A percentile compares a stretch with the other conserved stretches of the same genome.
These are phyloP conservation scores for Epichloe uncinata DNA, from an alignment of 2,329 filamentous ascomycete genomes.

Conservation along the genomic window DNA sequence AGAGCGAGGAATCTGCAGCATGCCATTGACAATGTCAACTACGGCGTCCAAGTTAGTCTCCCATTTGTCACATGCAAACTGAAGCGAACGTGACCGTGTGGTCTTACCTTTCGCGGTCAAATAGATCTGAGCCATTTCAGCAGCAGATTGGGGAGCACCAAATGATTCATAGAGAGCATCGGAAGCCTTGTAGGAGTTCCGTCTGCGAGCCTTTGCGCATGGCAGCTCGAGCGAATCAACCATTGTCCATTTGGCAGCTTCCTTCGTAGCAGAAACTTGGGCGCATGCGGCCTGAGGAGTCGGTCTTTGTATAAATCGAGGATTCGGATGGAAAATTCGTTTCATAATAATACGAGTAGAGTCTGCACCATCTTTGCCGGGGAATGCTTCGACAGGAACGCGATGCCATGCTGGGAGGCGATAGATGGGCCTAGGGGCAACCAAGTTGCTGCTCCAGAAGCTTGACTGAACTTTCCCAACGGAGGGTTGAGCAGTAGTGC, in stretches of 20 bases:
- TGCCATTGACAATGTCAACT: constrained; percentile 15
- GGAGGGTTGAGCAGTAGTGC: background rate
- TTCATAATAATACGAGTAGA: constrained; percentile 18
- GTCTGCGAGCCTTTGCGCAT: constrained; percentile 4
- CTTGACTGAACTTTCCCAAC: constrained; percentile 4
- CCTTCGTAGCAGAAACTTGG: background rate
- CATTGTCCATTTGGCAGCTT: constrained; percentile 1
- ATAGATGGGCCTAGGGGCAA: constrained; percentile 8
- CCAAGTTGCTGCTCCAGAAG: constrained; percentile 12
- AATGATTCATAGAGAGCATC: background rate
- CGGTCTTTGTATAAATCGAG: background rate
- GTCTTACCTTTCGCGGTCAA: constrained; percentile 20
- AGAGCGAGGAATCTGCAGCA: constrained; percentile 2
- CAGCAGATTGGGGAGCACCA: constrained; percentile 3
- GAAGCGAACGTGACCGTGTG: background rate
- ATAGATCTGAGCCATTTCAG: constrained; percentile 3
- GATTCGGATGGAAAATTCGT: constrained; percentile 13
- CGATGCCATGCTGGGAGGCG: constrained; percentile 20
- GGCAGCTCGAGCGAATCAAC: constrained; percentile 3
- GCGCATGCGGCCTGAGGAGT: background rate
- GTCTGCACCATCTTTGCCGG: constrained; percentile 7
- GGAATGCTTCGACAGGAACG: constrained; percentile 13
- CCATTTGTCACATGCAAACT: background rate
- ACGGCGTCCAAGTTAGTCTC: background rate
- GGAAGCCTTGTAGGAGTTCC: background rate